Evolutionary conservation across 768 basidiomycete genomes (phyloP).

Genomic region (Brasilioporus rufonigricans): DNA sequence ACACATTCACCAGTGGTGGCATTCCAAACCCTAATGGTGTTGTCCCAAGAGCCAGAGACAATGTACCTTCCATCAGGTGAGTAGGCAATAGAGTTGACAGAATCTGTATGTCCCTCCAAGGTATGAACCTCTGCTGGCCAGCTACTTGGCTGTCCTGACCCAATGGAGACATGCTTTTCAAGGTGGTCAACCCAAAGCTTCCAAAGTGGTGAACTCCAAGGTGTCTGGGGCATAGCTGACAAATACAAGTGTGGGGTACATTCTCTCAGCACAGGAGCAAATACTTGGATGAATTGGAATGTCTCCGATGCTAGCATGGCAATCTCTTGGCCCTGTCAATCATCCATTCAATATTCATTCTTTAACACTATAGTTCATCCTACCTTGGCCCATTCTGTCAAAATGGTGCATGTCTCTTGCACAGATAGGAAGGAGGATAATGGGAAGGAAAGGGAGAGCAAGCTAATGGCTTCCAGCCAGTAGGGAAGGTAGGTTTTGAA

Average conservation of each 20-base stretch:
- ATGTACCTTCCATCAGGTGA: too few relatives aligned
- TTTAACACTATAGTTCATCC: neutral
- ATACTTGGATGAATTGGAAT: neutral
- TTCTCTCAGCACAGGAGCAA: neutral
- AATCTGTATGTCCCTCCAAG: too few relatives aligned
- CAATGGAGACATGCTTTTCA: too few relatives aligned
- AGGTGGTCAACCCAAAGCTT: too few relatives aligned
- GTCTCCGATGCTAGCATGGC: neutral
- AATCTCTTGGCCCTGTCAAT: neutral
- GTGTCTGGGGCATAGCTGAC: neutral
- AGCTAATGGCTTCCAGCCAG: neutral
- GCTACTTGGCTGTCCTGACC: too few relatives aligned
- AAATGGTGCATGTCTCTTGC: neutral
- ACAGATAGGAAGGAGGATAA: neutral
- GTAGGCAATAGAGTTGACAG: too few relatives aligned
- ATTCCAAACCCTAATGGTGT: too few relatives aligned
- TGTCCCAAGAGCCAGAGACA: too few relatives aligned
- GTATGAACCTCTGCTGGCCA: too few relatives aligned
- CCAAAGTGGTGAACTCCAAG: conserved; percentile 11
- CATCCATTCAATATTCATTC: neutral
- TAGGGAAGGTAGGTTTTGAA: neutral
- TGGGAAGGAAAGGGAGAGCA: neutral
- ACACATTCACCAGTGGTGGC: too few relatives aligned
- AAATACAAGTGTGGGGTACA: neutral
- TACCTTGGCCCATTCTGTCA: neutral